These are phyloP conservation scores for Infundibulicybe gibba DNA, from an alignment of 768 basidiomycete genomes.

Conservation along the genomic window DNA sequence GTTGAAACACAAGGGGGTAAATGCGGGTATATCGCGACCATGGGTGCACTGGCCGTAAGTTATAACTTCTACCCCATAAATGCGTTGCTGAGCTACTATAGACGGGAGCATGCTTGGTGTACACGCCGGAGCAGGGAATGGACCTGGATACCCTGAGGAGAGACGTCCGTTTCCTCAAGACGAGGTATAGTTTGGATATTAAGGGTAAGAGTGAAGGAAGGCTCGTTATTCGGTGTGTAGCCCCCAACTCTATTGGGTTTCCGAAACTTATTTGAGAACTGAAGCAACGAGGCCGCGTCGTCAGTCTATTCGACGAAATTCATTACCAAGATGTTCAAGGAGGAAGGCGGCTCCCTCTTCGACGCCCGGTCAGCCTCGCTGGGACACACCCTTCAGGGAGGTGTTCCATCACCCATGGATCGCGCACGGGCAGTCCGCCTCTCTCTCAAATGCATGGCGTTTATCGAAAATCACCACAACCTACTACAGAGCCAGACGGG, in stretches of 20 bases:
- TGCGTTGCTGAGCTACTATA: conserved; percentile 20
- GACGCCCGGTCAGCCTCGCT: conserved; percentile 95
- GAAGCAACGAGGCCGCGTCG: conserved; percentile 84
- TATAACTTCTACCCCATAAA: background rate
- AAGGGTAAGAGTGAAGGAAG: conserved; percentile 92
- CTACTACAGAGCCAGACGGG: conserved; percentile 44
- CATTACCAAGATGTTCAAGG: conserved; percentile 90
- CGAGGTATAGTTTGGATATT: conserved; percentile 79
- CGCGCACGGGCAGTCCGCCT: conserved; percentile 88
- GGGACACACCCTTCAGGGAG: conserved; percentile 96
- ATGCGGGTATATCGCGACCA: conserved; percentile 92
- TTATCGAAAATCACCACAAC: conserved; percentile 82
- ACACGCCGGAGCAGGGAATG: conserved; percentile 92
- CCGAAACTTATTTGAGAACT: too few relatives aligned
- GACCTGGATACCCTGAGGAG: conserved; percentile 73
- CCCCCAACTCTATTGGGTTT: too few relatives aligned
- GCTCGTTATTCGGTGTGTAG: conserved; percentile 79
- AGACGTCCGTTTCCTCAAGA: conserved; percentile 87
- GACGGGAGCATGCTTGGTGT: conserved; percentile 91
- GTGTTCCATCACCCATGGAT: conserved; percentile 92
- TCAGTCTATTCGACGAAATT: conserved; percentile 88
- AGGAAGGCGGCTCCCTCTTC: conserved; percentile 90
- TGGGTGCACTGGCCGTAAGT: conserved; percentile 93
- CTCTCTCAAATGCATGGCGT: conserved; percentile 89
- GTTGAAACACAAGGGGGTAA: conserved; percentile 98